These are phyloP conservation scores for Trametes hirsuta DNA, from an alignment of 1,284 basidiomycete species.

Conservation along the genomic window DNA sequence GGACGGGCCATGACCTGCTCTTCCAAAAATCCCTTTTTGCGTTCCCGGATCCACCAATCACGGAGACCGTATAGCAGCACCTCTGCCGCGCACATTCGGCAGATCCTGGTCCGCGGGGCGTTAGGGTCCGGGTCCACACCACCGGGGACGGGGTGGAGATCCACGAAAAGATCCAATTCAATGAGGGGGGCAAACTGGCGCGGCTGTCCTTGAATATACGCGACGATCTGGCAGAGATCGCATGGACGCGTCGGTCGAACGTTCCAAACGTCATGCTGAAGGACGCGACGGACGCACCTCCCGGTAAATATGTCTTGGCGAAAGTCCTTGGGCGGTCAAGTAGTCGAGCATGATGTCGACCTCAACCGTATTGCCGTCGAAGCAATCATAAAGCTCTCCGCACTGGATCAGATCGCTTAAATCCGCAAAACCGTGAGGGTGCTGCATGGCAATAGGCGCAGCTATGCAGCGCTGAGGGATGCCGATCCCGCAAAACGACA, in stretches of 20 bases:
- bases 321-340: constrained; percentile 57
- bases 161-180: constrained; percentile 68
- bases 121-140: constrained; percentile 57
- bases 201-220: constrained; percentile 60
- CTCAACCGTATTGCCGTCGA: constrained; percentile 73
- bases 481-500: constrained; percentile 76
- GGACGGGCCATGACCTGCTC: constrained; percentile 53
- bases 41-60: constrained; percentile 80
- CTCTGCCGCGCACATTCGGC: constrained; percentile 72
- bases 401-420: constrained; percentile 73
- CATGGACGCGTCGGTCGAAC: neutral
- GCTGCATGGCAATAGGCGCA: constrained; percentile 55
- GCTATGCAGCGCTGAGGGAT: constrained; percentile 71
- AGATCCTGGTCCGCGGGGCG: constrained; percentile 59
- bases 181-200: constrained; percentile 65
- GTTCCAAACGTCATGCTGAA: neutral
- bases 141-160: constrained; percentile 58
- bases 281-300: constrained; percentile 49
- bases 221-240: constrained; percentile 52
- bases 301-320: constrained; percentile 71
- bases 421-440: constrained; percentile 69
- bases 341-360: constrained; percentile 83
- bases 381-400: constrained; percentile 73
- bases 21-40: constrained; percentile 65
- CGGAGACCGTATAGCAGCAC: constrained; percentile 72